Conservation (phyloP, 768 basidiomycete species). For the Suillus bovinus region DNA sequence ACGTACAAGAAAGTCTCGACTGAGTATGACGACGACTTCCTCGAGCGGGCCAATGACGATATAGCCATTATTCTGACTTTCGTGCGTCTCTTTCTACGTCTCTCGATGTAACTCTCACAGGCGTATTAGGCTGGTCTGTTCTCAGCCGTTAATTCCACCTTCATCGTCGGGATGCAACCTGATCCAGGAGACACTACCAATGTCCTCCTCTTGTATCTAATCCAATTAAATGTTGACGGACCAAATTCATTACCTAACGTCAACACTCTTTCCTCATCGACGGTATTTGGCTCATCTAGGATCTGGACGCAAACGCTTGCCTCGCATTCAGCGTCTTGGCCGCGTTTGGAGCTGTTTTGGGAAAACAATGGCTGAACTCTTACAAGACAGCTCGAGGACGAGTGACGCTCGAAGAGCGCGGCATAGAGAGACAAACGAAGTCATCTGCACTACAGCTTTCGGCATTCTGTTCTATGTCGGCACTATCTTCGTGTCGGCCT, state of each 20-base stretch:
- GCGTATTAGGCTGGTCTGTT: not conserved
- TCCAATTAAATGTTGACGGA: not conserved
- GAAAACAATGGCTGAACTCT: not conserved
- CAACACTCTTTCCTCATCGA: not conserved
- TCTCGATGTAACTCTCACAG: not conserved
- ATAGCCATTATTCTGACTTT: conserved; percentile 1
- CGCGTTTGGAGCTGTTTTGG: not conserved
- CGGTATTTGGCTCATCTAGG: not conserved
- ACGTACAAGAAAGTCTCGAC: not conserved
- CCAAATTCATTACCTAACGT: not conserved
- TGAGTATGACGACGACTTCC: not conserved
- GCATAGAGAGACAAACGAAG: conserved; percentile 18
- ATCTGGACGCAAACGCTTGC: not conserved
- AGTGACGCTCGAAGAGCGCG: conserved; percentile 9
- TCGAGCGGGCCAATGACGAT: not conserved
- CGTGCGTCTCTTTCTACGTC: not conserved
- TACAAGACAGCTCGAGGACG: not conserved
- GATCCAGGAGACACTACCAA: not conserved
- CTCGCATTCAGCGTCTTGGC: not conserved
- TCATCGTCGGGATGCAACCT: not conserved
- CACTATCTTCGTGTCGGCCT: conserved; percentile 14
- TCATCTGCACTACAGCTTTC: conserved; percentile 12
- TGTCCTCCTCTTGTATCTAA: not conserved
- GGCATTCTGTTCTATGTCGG: conserved; percentile 17
- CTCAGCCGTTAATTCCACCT: not conserved